These are phyloP conservation scores for Trichoderma brevicompactum DNA, from an alignment of 2,329 filamentous ascomycete genomes.

Conservation along the genomic window DNA sequence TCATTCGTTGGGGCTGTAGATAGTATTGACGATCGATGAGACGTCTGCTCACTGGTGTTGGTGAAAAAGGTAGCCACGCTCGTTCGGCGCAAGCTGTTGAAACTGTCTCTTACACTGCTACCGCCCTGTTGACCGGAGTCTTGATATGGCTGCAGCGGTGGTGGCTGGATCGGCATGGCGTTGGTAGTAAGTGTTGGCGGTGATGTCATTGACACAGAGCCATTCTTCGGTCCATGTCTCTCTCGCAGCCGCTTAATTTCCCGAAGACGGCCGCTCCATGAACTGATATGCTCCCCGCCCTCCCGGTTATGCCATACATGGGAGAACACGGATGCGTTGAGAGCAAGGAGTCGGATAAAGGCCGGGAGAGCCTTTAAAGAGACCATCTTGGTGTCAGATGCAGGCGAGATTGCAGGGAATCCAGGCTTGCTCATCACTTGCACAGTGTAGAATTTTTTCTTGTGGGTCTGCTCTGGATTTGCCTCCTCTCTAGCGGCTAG, in stretches of 20 bases:
- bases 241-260: slow-evolving; percentile 85
- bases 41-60: slow-evolving; percentile 58
- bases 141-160: slow-evolving; percentile 32
- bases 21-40: slow-evolving; percentile 62
- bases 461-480: slow-evolving; percentile 43
- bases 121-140: slow-evolving; percentile 47
- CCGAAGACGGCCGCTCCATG: slow-evolving; percentile 84
- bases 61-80: slow-evolving; percentile 69
- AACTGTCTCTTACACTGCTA: slow-evolving; percentile 62
- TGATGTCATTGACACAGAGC: slow-evolving; percentile 36
- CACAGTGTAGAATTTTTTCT: slow-evolving; percentile 77
- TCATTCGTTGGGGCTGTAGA: slow-evolving; percentile 59
- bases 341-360: slow-evolving; percentile 84
- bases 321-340: slow-evolving; percentile 93
- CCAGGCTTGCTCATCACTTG: slow-evolving; percentile 85
- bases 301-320: slow-evolving; percentile 82
- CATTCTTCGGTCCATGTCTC: slow-evolving; percentile 56
- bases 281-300: slow-evolving; percentile 81
- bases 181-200: slow-evolving; percentile 39
- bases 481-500: slow-evolving; percentile 61
- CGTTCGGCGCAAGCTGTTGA: slow-evolving; percentile 63
- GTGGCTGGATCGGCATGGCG: slow-evolving; percentile 31
- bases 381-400: slow-evolving; percentile 86
- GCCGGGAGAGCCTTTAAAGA: slow-evolving; percentile 79
- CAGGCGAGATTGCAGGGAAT: slow-evolving; percentile 90